phyloP scores from a whole-genome alignment of 306 rosid genomes.

The Carpinus viminea region DNA sequence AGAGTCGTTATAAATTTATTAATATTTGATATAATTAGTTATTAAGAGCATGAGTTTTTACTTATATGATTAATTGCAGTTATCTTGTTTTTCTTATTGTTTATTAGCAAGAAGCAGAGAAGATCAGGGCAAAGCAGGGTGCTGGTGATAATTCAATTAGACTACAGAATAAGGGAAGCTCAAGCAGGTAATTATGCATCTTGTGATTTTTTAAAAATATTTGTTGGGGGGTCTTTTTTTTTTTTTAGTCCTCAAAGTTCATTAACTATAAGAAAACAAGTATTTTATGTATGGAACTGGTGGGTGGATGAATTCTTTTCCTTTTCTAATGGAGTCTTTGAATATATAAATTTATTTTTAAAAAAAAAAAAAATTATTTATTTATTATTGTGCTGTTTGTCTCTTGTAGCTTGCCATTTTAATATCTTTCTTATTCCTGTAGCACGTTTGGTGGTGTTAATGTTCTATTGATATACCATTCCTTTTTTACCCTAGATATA shows the following conservation, averaged over 20 bases:
- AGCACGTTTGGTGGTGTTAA: background rate
- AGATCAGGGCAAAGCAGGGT: constrained; percentile 43
- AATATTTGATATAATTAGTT: background rate
- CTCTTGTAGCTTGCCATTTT: constrained; percentile 15
- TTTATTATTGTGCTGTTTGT: constrained; percentile 2
- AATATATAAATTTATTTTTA: background rate
- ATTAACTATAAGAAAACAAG: background rate
- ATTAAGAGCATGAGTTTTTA: constrained; percentile 11
- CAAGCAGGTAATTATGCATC: constrained; percentile 54
- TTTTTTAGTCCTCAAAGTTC: background rate
- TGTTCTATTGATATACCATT: constrained; percentile 14
- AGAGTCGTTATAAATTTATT: background rate
- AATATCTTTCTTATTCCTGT: constrained; percentile 9
- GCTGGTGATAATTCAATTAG: too few relatives aligned
- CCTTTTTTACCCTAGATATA: constrained; percentile 43
- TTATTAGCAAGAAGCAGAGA: constrained; percentile 70
- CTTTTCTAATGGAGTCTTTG: background rate
- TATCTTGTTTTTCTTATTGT: constrained; percentile 1
- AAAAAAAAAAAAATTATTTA: background rate
- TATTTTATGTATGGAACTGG: background rate
- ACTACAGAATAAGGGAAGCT: constrained; percentile 44
- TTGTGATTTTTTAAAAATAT: constrained; percentile 1
- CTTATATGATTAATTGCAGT: constrained; percentile 27
- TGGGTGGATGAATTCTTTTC: background rate
- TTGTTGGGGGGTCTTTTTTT: background rate